Conservation (phyloP, 257 asterid species). For the Eucommia ulmoides region DNA sequence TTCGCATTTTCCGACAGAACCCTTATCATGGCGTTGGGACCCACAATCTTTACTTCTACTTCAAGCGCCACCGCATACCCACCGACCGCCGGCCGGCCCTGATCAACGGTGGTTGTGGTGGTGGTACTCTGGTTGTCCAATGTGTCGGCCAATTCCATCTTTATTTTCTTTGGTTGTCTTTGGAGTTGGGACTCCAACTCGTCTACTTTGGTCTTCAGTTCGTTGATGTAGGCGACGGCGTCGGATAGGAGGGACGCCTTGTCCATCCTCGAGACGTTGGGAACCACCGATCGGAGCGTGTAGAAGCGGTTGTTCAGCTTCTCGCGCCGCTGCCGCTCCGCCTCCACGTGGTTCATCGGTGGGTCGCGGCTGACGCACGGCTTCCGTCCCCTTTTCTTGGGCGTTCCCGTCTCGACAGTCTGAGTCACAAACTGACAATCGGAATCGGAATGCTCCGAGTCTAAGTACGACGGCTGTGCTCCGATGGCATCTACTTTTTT, state of each 20-base stretch:
- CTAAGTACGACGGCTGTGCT: constrained; percentile 7
- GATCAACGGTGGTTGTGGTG: constrained; percentile 13
- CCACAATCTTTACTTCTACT: constrained; percentile 57
- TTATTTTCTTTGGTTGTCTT: constrained; percentile 9
- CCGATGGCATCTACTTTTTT: background rate
- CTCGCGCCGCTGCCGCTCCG: constrained; percentile 87
- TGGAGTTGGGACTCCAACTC: constrained; percentile 27
- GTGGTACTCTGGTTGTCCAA: constrained; percentile 35
- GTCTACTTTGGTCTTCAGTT: constrained; percentile 42
- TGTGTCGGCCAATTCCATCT: constrained; percentile 16
- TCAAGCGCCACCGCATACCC: constrained; percentile 9
- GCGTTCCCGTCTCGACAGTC: constrained; percentile 2
- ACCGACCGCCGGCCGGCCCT: background rate
- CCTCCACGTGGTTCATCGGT: constrained; percentile 66
- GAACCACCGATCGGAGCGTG: constrained; percentile 73
- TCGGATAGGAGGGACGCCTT: constrained; percentile 69
- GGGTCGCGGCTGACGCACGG: constrained; percentile 21
- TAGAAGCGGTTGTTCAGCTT: constrained; percentile 77
- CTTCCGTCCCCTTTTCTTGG: constrained; percentile 59
- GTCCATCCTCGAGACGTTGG: constrained; percentile 72
- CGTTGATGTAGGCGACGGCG: constrained; percentile 71
- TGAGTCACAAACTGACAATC: constrained; percentile 19
- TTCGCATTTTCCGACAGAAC: constrained; percentile 44
- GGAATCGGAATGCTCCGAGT: constrained; percentile 29
- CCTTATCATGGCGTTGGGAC: constrained; percentile 63